Base-by-base conservation (phyloP, 805 yeast genomes). In the Jamesozyma gamospora region DNA sequence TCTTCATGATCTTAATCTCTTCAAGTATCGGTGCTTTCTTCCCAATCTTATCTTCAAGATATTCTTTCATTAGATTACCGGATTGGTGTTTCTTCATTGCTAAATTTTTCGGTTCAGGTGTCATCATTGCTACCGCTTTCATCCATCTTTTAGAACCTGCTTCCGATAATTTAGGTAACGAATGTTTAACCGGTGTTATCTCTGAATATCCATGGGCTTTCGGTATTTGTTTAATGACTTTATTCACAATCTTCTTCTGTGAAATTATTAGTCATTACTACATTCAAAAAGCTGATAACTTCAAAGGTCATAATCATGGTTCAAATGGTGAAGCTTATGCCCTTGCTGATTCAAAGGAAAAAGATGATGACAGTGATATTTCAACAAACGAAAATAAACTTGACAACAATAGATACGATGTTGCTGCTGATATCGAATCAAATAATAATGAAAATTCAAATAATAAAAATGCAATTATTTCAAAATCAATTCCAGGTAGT, bases 71-170 rank as follows among this genome's bases (percentile, higher is more conserved):
- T 36, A 64, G 74, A 47, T 48, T 79, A 44, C 85, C 84, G 1
- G 47, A 68, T n/a, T 70, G 75, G 74, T 69, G 75, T 44, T 79
- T 79, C 58, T 77, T 79, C 55, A 55, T 75, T 36, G 75, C 81
- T 37, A 81, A 80, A 51, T 42, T 85, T 63, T 79, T 79, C 50
- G 90, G 90, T 49, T 71, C 85, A 4, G 90, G 90, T 38, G 88
- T 81, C 34, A 81, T 81, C 49, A 65, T 81, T 3, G 82, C 88
- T 10, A 81, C 90, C 7, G 84, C 86, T 0, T 82, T 78, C 49
- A 71, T 81, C 42, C 90, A 81, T 60, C 58, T 79, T 41, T 62
- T 79, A 50, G 67, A 69, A 40, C 79, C 79, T 2, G 81, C 79
- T 4, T 24, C 36, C 4, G 53, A 49, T 14, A 47, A 45, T 7